Evolutionary conservation across 176 grass and related monocot species (phyloP).

Genomic region (Eleusine indica): DNA sequence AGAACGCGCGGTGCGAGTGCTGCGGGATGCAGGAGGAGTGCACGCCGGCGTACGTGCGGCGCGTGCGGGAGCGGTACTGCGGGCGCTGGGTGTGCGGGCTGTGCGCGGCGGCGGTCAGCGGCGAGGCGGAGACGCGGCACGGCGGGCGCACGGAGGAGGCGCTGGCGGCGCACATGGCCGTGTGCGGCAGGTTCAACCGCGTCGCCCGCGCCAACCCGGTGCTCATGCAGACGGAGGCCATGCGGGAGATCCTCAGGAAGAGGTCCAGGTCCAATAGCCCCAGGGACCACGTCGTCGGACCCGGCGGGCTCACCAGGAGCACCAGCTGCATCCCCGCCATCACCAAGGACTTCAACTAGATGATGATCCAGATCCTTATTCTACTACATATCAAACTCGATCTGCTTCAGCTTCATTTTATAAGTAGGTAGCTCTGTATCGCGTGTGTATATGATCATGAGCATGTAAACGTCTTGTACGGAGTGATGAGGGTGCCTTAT

Average conservation of each 20-base stretch:
- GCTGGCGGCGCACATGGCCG: conserved; percentile 61
- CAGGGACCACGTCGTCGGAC: conserved; percentile 9
- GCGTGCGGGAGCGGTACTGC: conserved; percentile 75
- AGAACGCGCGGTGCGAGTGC: conserved; percentile 81
- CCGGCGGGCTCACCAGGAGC: conserved; percentile 57
- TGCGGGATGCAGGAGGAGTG: conserved; percentile 92
- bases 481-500: too few species aligned
- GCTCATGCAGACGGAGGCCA: conserved; percentile 84
- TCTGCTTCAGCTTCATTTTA: too few species aligned
- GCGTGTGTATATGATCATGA: background rate
- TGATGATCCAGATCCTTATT: background rate
- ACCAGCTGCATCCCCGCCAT: conserved; percentile 95
- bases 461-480: background rate
- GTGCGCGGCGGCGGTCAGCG: conserved; percentile 70
- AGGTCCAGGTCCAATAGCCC: conserved; percentile 66
- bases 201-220: conserved; percentile 72
- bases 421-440: too few species aligned
- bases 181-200: conserved; percentile 78
- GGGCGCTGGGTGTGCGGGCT: conserved; percentile 82
- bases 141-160: conserved; percentile 57
- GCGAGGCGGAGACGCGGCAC: conserved; percentile 54
- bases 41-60: conserved; percentile 68
- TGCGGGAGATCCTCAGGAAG: conserved; percentile 87
- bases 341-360: conserved; percentile 55
- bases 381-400: background rate